These are phyloP conservation scores for Hebeloma cylindrosporum DNA, from an alignment of 768 basidiomycete genomes.

Conservation along the genomic window DNA sequence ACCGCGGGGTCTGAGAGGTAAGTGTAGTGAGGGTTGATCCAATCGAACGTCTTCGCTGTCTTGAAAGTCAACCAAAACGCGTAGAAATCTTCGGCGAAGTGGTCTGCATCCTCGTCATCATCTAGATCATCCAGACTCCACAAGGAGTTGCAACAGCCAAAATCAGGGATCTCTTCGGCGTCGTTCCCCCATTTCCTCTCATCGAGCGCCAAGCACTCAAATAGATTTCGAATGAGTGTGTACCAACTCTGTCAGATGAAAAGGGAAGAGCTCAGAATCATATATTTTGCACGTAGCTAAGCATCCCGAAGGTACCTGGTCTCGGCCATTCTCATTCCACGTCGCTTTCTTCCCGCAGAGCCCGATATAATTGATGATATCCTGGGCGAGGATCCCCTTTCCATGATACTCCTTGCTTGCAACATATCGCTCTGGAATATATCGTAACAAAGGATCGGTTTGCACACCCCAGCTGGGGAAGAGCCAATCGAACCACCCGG, in stretches of 20 bases:
- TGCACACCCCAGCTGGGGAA: neutral
- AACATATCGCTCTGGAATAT: conserved; percentile 1
- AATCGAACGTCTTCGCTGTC: conserved; percentile 26
- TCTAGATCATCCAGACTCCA: conserved; percentile 23
- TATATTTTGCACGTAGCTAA: neutral
- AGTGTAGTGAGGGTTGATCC: conserved; percentile 14
- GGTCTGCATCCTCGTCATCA: conserved; percentile 9
- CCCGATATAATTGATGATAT: neutral
- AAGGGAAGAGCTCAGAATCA: neutral
- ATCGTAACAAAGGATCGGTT: conserved; percentile 1
- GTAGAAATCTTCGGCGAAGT: conserved; percentile 23
- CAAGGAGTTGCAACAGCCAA: conserved; percentile 18
- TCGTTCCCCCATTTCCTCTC: conserved; percentile 18
- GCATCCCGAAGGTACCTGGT: neutral
- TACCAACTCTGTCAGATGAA: conserved; percentile 14
- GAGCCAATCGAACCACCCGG: neutral
- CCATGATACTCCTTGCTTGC: neutral
- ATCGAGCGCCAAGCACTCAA: conserved; percentile 25
- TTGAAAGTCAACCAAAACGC: conserved; percentile 23
- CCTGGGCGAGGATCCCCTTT: neutral
- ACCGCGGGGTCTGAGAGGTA: neutral
- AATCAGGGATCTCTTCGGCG: conserved; percentile 9
- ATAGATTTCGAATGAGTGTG: conserved; percentile 21
- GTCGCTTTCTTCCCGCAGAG: neutral
- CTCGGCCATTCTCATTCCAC: conserved; percentile 4